A percentile compares a stretch with the other conserved stretches of the same genome.
Conservation (phyloP, 2,329 filamentous ascomycete genomes). For the Colletotrichum sp. region DNA sequence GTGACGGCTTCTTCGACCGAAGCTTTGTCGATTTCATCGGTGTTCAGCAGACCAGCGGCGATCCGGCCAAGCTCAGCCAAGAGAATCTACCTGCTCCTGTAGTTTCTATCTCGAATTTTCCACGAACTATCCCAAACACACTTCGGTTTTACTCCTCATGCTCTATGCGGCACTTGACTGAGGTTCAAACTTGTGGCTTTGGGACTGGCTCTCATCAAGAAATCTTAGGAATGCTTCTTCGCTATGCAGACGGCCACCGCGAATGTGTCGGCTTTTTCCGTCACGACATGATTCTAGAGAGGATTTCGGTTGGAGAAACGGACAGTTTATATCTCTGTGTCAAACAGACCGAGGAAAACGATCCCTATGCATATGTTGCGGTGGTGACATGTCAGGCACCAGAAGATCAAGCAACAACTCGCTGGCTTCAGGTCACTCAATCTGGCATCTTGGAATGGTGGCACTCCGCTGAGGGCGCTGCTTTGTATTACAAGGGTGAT, state of each 20-base stretch:
- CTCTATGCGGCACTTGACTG: background rate
- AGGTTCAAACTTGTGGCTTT: background rate
- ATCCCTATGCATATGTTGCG: background rate
- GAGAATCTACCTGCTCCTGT: background rate
- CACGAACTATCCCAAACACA: background rate
- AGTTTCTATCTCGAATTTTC: background rate
- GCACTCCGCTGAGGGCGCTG: background rate
- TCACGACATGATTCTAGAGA: background rate
- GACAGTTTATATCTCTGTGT: background rate
- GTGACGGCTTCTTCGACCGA: background rate
- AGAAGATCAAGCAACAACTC: background rate
- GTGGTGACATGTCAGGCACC: background rate
- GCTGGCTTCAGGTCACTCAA: background rate
- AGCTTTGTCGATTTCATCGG: background rate
- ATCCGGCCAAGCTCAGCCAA: background rate
- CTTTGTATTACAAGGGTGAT: background rate
- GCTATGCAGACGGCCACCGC: background rate
- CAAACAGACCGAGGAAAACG: accelerated
- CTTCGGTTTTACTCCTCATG: background rate
- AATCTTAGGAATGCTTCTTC: background rate
- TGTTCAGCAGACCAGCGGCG: background rate
- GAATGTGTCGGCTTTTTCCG: background rate
- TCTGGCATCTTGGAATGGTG: background rate
- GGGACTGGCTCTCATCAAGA: background rate
- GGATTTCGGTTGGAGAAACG: background rate